Evolutionary conservation across 1,284 basidiomycete genomes (phyloP).

Genomic region (Coniferiporia sulphurascens): DNA sequence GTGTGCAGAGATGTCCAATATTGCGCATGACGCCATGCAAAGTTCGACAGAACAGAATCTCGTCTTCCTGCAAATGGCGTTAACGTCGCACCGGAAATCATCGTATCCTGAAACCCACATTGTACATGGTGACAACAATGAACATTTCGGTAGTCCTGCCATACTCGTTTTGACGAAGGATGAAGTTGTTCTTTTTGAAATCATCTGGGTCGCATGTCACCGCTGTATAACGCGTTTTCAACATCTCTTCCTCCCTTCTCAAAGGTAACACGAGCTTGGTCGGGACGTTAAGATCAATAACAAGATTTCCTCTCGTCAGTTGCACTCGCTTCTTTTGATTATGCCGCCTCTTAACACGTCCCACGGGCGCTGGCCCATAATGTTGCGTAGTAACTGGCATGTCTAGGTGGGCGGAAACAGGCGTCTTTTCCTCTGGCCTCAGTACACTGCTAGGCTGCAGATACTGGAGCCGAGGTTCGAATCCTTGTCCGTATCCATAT

Average conservation of each 20-base stretch:
- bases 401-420: slow-evolving; percentile 32
- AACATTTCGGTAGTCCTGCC: slow-evolving; percentile 87
- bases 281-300: slow-evolving; percentile 81
- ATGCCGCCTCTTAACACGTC: slow-evolving; percentile 69
- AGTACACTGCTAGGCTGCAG: neutral
- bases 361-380: slow-evolving; percentile 82
- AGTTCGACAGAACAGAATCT: slow-evolving; percentile 89
- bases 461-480: slow-evolving; percentile 7
- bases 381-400: slow-evolving; percentile 65
- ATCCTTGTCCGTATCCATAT: slow-evolving; percentile 24
- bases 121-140: slow-evolving; percentile 96
- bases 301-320: slow-evolving; percentile 81
- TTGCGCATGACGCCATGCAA: slow-evolving; percentile 95
- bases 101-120: slow-evolving; percentile 43
- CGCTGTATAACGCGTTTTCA: slow-evolving; percentile 79
- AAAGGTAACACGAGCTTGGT: slow-evolving; percentile 81
- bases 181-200: slow-evolving; percentile 80
- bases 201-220: slow-evolving; percentile 94
- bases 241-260: slow-evolving; percentile 80
- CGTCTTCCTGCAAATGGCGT: slow-evolving; percentile 74
- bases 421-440: slow-evolving; percentile 24
- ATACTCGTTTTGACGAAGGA: slow-evolving; percentile 79
- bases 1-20: slow-evolving; percentile 84
- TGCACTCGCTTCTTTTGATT: slow-evolving; percentile 70
- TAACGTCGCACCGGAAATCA: neutral